Base-by-base conservation (phyloP, 2,329 filamentous ascomycete species). In the Aspergillus costaricaensis region DNA sequence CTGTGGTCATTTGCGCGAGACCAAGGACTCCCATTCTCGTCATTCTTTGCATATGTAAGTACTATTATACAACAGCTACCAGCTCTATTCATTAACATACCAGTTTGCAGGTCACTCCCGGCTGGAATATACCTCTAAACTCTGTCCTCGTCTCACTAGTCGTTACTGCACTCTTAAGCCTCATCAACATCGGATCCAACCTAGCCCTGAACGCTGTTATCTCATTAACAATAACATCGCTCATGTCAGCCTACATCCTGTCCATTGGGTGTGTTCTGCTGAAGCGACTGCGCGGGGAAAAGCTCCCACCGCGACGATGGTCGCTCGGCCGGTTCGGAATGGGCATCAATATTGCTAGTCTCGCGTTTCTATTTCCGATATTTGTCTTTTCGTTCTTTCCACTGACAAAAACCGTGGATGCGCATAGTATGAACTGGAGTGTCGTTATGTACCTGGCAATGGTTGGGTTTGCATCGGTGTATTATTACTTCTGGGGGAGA, bases 1-100 rank as follows among this genome's bases (percentile, higher is more conserved):
- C 80, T 83, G 10, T 86, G 82, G 81, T 82, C 84, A 0, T 86
- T 86, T 67, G 76, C 78, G 3, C 74, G 78, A 23, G 78, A 80
- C 58, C 65, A 69, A 32, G 78, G 78, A 4, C 56, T 80, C 4
- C 77, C 77, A 3, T 77, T 76, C 60, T 77, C 74, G 25, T 54
- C 62, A 0, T 76, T 75, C 57, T 74, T 80, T 25, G 69, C 70
- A 55, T 69, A 76, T 61, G 77, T 80, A 69, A 62, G 74, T 48
- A 10, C 12, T 12, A 19, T 32, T 8, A 32, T 7, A 8, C 19
- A 21, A 8, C 19, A 17, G 9, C 12, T 15, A 19, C 12, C 27
- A 17, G 9, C 14, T 25, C 25, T 4, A 25, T 4, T 23, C 21
- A 23, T 4, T 5, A 5, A 23, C 4, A 23, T 23, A 23, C 21